Conservation (phyloP, 73 alveolate species). For the Loxodes magnus region DNA sequence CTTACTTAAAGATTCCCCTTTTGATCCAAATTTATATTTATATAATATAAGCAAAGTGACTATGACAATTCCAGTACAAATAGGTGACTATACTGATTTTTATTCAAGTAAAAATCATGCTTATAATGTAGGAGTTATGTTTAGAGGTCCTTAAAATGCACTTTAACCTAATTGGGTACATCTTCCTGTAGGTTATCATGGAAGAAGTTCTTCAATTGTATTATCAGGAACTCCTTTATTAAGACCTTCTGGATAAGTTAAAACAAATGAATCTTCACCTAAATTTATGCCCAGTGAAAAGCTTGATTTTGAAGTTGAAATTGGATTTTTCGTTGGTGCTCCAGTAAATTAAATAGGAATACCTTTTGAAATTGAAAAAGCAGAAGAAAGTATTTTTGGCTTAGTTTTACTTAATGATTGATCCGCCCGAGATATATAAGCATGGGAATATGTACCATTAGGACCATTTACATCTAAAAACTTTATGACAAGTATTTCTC, state of each 20-base stretch:
- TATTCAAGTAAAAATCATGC: conserved; percentile 90
- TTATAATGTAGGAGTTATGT: conserved; percentile 70
- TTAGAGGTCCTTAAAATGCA: conserved; percentile 80
- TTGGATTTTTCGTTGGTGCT: conserved; percentile 82
- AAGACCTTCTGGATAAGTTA: conserved; percentile 22
- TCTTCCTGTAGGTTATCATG: conserved; percentile 93
- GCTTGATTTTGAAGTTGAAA: conserved; percentile 82
- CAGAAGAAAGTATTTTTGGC: conserved; percentile 50
- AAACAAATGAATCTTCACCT: conserved; percentile 12
- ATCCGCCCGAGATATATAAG: conserved; percentile 89
- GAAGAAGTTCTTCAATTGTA: conserved; percentile 78
- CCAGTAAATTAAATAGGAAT: conserved; percentile 19
- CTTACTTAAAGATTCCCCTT: conserved; percentile 4
- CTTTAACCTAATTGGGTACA: conserved; percentile 87
- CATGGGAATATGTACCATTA: conserved; percentile 74
- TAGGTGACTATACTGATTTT: conserved; percentile 91
- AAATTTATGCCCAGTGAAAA: conserved; percentile 69
- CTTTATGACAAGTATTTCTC: conserved; percentile 68
- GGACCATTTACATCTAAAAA: conserved; percentile 82
- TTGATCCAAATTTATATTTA: conserved; percentile 1
- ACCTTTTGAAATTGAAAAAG: not conserved
- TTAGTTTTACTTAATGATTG: conserved; percentile 78
- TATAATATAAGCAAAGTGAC: conserved; percentile 22
- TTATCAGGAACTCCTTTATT: conserved; percentile 30
- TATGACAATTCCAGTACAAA: conserved; percentile 70